phyloP scores from a whole-genome alignment of 345 rosid genomes.

The Carallia pectinifolia region DNA sequence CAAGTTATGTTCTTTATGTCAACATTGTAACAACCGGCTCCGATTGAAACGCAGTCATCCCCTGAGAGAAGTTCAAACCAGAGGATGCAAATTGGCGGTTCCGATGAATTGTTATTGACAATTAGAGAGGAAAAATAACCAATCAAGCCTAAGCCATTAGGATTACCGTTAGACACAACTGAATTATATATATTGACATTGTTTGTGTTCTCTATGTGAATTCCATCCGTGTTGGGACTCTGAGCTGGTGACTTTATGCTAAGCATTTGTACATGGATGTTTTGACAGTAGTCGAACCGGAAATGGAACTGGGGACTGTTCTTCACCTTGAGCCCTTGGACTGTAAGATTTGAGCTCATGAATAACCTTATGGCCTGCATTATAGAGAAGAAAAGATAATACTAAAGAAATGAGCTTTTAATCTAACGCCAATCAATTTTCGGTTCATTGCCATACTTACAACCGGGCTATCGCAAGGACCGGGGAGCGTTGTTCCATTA shows the following conservation, averaged over 20 bases:
- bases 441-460: slow-evolving; percentile 13
- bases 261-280: slow-evolving; percentile 24
- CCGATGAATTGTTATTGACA: not conserved
- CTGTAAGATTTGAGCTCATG: slow-evolving; percentile 53
- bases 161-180: slow-evolving; percentile 23
- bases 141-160: too few relatives aligned
- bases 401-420: not conserved
- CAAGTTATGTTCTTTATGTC: slow-evolving; percentile 30
- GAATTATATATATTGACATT: slow-evolving; percentile 25
- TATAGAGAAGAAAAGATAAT: not conserved
- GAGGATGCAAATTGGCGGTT: not conserved
- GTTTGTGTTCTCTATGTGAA: slow-evolving; percentile 37
- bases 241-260: slow-evolving; percentile 31
- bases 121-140: not conserved
- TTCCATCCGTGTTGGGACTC: slow-evolving; percentile 47
- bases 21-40: slow-evolving; percentile 33
- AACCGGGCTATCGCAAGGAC: slow-evolving; percentile 36
- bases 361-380: slow-evolving; percentile 38
- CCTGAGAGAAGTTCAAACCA: slow-evolving; percentile 16
- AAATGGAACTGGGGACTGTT: slow-evolving; percentile 44
- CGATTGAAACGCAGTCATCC: slow-evolving; percentile 43
- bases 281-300: slow-evolving; percentile 26
- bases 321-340: slow-evolving; percentile 61
- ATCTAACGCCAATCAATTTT: not conserved
- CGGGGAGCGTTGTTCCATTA: slow-evolving; percentile 12